A percentile compares a stretch with the other conserved stretches of the same genome.
Evolutionary conservation across 2,329 filamentous ascomycete genomes (phyloP).

Genomic region (Nakataea oryzae): DNA sequence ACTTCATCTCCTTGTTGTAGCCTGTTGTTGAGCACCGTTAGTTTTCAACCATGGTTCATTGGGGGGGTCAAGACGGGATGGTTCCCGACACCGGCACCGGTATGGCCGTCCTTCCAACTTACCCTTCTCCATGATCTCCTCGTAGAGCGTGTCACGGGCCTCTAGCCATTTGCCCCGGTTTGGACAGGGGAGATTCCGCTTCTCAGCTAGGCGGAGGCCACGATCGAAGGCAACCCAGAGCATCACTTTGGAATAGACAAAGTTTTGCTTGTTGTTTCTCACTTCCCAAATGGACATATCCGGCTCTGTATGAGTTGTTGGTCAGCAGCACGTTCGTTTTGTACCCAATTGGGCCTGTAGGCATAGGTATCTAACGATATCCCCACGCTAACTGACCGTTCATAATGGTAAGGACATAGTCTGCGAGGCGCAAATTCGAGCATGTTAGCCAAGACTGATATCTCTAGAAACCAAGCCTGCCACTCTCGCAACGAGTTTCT

Average conservation of each 20-base stretch:
- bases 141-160: slow-evolving; percentile 58
- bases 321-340: not conserved
- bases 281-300: slow-evolving; percentile 85
- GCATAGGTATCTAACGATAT: not conserved
- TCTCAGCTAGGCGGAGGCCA: slow-evolving; percentile 62
- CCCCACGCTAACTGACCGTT: slow-evolving; percentile 28
- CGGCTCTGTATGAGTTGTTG: slow-evolving; percentile 29
- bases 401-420: slow-evolving; percentile 61
- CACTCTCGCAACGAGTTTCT: slow-evolving; percentile 5
- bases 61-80: not conserved
- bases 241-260: slow-evolving; percentile 75
- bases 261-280: slow-evolving; percentile 64
- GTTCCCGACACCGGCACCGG: no score
- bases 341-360: not conserved
- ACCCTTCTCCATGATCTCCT: slow-evolving; percentile 67
- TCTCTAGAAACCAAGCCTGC: not conserved
- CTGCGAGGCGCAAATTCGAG: slow-evolving; percentile 18
- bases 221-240: slow-evolving; percentile 75
- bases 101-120: not conserved
- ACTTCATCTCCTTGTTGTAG: slow-evolving; percentile 59
- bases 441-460: not conserved
- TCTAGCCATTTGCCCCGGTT: slow-evolving; percentile 56
- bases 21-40: slow-evolving; percentile 24
- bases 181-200: slow-evolving; percentile 65
- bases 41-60: not conserved